Conservation (phyloP, 495 filamentous ascomycete genomes). For the Trichoderma asperelloides region DNA sequence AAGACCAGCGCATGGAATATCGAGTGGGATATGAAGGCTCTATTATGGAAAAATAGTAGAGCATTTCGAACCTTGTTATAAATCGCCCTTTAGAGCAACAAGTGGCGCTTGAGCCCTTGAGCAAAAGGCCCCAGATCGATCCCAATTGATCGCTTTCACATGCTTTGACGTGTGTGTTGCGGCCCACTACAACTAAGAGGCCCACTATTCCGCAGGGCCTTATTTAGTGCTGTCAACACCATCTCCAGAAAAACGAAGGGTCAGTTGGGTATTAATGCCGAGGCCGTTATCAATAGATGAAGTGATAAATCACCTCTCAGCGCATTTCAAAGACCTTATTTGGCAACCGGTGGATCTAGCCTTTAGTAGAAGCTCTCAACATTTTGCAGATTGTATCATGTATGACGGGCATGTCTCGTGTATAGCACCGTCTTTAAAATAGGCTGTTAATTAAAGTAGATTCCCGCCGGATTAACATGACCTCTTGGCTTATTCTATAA, state of each 20-base stretch:
- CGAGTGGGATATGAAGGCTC: not conserved
- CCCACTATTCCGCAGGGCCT: not conserved
- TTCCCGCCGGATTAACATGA: too few species aligned
- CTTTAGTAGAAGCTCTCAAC: not conserved
- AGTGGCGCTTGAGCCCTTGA: not conserved
- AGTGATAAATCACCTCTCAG: not conserved
- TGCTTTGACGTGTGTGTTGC: not conserved
- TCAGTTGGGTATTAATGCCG: not conserved
- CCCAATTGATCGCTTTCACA: conserved; percentile 1
- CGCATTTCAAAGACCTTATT: not conserved
- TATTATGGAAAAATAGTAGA: not conserved
- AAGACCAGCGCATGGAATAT: not conserved
- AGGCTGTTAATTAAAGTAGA: too few species aligned
- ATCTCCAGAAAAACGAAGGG: not conserved
- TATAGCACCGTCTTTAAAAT: too few species aligned
- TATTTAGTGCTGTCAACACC: not conserved
- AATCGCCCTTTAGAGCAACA: not conserved
- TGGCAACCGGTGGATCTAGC: not conserved
- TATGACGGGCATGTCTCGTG: not conserved
- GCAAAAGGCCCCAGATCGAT: not conserved
- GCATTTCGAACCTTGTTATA: not conserved
- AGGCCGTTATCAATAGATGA: not conserved
- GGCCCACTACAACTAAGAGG: not conserved
- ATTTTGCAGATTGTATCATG: not conserved
- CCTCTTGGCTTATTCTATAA: too few species aligned